Evolutionary conservation across 441 rosid species (phyloP), one percentile per base, ranked within the genome.

Genomic region (Eruca vesicaria): DNA sequence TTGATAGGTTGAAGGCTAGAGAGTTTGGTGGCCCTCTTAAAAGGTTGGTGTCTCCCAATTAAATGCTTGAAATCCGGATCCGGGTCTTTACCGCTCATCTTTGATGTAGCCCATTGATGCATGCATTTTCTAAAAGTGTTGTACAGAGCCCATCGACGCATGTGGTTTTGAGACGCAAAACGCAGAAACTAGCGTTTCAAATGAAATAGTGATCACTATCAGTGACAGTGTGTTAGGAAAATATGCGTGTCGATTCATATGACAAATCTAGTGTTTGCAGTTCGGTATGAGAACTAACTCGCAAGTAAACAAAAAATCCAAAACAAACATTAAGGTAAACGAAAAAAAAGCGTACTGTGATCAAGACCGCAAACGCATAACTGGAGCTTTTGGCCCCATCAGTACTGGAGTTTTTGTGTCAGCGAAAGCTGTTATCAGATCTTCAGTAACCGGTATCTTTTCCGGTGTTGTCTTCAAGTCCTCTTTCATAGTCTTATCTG

Each of bases 1-100:
- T 58, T 32, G 60, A 66, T 50, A 59, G 26, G 72, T 31, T 15
- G 66, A 28, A 43, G 50, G 53, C 36, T 58, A 20, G 63, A 60
- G 68, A 68, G 68, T 75, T 67, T 26, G 78, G 73, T 68, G 56
- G 63, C 72, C 66, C 68, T 68, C 36, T 59, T 75, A 35, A 75
- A 10, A 14, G 36, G 57, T 15, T 45, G 9, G 68, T 68, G 78
- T 52, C 63, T 9, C 67, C 11, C 65, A 5, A 58, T 67, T 74
- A 45, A 74, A 60, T 61, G 73, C 57, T 16, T 41, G 0, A 9
- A 10, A 19, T 6, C 18, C 52, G 21, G 67, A 45, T 50, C 70
- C 43, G 43, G 57, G 7, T 32, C 38, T 15, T 68, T 66, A 68
- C 69, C 45, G 63, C 52, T 56, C 56, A 29, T 9, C 1, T 59